Base-by-base conservation (phyloP, 106 monocot species). In the Iris macrosiphon region DNA sequence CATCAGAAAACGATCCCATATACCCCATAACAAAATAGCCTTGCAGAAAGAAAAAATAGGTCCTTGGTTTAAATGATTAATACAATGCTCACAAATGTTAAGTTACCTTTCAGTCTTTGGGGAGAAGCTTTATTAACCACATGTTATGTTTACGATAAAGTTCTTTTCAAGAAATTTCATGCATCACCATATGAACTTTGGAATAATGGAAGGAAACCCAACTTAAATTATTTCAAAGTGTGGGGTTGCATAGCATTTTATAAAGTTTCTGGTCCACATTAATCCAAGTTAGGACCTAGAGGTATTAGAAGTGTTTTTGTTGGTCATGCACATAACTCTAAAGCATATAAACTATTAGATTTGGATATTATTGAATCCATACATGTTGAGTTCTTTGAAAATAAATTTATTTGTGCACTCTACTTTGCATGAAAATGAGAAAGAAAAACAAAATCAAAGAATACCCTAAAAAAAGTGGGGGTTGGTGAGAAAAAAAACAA, bases 91-190 rank as follows among this genome's bases (percentile, higher is more conserved):
- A 31, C 52, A 12, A 50, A 64, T 64, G 33, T 51, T 20, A 64
- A 64, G 31, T 40, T 52, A 18, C 26, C 62, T n/a, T 39, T 51
- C 2, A 28, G 40, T 64, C 16, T 52, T 6, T 64, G 50, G 37
- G 63, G 37, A 8, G 63, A 64, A 40, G 63, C 63, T 47, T 40
- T 64, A 18, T 32, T 51, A 6, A 52, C 50, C 12, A 17, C 63
- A 24, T 64, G 63, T 39, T 20, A 64, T 38, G 40, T 38, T n/a
- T 7, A 26, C 27, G 38, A 64, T 64, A 64, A 40, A 40, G 17
- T 52, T 49, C 10, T 13, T 38, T 40, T 19, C 23, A 63, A 12
- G 38, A 63, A 63, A 13, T 50, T n/a, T n/a, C n/a, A n/a, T n/a
- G n/a, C n/a, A n/a, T n/a, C n/a, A n/a, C n/a, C n/a, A n/a, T n/a